These are phyloP conservation scores for Funneliformis geosporum DNA, from an alignment of 192 early-diverging fungal species.

Conservation along the genomic window DNA sequence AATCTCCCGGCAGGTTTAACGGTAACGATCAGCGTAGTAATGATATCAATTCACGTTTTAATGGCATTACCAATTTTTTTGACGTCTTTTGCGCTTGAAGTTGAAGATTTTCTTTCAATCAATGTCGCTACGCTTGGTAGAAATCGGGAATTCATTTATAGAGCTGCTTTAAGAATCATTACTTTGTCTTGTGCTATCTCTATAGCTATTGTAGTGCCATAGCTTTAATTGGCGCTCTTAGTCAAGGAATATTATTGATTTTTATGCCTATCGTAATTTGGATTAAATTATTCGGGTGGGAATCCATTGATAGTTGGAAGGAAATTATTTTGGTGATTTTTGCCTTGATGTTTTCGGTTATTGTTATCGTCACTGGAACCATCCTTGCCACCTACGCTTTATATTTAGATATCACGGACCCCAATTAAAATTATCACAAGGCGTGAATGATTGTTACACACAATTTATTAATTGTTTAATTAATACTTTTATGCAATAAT, in stretches of 20 bases:
- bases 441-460: too few species aligned
- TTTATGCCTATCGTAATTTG: conserved; percentile 58
- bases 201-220: conserved; percentile 52
- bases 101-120: conserved; percentile 57
- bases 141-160: conserved; percentile 42
- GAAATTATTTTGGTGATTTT: conserved; percentile 41
- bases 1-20: conserved; percentile 56
- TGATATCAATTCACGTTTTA: conserved; percentile 68
- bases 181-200: conserved; percentile 44
- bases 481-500: too few species aligned
- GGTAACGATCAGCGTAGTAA: conserved; percentile 51
- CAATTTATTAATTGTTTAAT: too few species aligned
- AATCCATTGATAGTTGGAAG: conserved; percentile 35
- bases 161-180: conserved; percentile 48
- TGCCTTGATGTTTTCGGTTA: conserved; percentile 30
- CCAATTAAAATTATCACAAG: too few species aligned
- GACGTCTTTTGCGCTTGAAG: conserved; percentile 61
- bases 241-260: conserved; percentile 57
- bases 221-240: conserved; percentile 59
- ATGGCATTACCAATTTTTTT: conserved; percentile 68
- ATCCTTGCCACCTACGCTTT: not conserved
- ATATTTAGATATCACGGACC: not conserved
- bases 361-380: conserved; percentile 9
- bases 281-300: conserved; percentile 54
- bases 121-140: conserved; percentile 41